Evolutionary conservation across 768 basidiomycete genomes (phyloP).

Genomic region (Lactarius tabidus): DNA sequence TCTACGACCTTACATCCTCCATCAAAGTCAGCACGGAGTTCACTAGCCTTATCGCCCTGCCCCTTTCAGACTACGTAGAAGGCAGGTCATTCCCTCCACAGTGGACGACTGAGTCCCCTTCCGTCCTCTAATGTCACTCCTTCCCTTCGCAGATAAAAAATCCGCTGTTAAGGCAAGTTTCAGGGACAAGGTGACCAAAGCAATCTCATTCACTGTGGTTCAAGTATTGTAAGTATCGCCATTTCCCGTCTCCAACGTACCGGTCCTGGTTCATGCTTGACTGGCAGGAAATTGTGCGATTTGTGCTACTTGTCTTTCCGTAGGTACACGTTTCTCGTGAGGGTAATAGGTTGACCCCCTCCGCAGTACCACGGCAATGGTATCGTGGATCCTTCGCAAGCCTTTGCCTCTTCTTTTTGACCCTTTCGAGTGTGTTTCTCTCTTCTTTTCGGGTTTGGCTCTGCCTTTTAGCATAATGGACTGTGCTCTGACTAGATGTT

Average conservation of each 20-base stretch:
- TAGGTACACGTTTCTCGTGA: constrained; percentile 35
- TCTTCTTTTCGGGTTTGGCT: constrained; percentile 42
- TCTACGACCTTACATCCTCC: constrained; percentile 58
- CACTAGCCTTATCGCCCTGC: constrained; percentile 81
- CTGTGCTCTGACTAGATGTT: background rate
- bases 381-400: constrained; percentile 81
- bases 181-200: constrained; percentile 83
- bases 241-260: background rate
- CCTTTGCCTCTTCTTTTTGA: constrained; percentile 81
- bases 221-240: constrained; percentile 58
- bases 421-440: constrained; percentile 76
- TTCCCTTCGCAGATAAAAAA: constrained; percentile 57
- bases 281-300: constrained; percentile 82
- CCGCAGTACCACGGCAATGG: constrained; percentile 60
- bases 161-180: constrained; percentile 90
- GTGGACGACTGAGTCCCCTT: constrained; percentile 2
- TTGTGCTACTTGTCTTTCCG: constrained; percentile 83
- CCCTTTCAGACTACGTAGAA: constrained; percentile 88
- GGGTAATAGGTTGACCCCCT: constrained; percentile 8
- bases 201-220: constrained; percentile 85
- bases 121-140: background rate
- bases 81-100: constrained; percentile 35
- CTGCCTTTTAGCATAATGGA: background rate
- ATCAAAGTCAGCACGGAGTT: constrained; percentile 70
- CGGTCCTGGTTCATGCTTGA: background rate